Evolutionary conservation across 228 moss, liverwort and hornwort species (phyloP).

Genomic region (Sphagnum fallax): DNA sequence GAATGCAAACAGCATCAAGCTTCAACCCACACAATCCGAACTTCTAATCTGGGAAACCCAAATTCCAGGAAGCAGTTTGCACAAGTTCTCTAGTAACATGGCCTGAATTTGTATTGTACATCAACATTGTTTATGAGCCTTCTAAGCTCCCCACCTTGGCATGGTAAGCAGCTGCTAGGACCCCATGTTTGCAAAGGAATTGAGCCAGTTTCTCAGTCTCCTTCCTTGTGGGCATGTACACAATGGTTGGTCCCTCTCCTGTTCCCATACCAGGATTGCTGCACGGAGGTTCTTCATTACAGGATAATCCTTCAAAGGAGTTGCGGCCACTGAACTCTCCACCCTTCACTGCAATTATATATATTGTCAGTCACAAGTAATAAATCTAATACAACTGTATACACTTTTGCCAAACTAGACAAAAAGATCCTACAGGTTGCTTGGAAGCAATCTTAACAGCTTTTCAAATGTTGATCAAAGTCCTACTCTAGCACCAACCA

Average conservation of each 20-base stretch:
- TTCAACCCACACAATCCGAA: too few relatives aligned
- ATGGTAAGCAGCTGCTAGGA: conserved; percentile 69
- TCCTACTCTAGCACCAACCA: too few relatives aligned
- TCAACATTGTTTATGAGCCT: too few relatives aligned
- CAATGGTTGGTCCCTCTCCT: conserved; percentile 51
- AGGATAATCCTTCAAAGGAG: conserved; percentile 12
- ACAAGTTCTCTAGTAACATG: too few relatives aligned
- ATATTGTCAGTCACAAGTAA: too few relatives aligned
- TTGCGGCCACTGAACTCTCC: conserved; percentile 45
- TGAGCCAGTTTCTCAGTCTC: conserved; percentile 66
- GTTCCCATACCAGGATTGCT: conserved; percentile 9
- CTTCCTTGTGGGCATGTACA: conserved; percentile 79
- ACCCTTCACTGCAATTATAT: conserved; percentile 30
- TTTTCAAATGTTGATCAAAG: too few relatives aligned
- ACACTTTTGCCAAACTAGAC: too few relatives aligned
- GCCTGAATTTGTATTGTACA: too few relatives aligned
- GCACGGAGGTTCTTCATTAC: conserved; percentile 3
- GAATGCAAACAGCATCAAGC: too few relatives aligned
- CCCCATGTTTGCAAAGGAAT: conserved; percentile 56
- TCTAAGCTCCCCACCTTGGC: conserved; percentile 40
- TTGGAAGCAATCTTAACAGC: too few relatives aligned
- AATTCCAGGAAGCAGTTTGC: not conserved
- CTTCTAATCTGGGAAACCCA: not conserved
- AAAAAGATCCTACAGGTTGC: too few relatives aligned
- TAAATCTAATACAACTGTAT: too few relatives aligned